Evolutionary conservation across 2,329 filamentous ascomycete genomes (phyloP).

Genomic region (Trichoderma atroviride): DNA sequence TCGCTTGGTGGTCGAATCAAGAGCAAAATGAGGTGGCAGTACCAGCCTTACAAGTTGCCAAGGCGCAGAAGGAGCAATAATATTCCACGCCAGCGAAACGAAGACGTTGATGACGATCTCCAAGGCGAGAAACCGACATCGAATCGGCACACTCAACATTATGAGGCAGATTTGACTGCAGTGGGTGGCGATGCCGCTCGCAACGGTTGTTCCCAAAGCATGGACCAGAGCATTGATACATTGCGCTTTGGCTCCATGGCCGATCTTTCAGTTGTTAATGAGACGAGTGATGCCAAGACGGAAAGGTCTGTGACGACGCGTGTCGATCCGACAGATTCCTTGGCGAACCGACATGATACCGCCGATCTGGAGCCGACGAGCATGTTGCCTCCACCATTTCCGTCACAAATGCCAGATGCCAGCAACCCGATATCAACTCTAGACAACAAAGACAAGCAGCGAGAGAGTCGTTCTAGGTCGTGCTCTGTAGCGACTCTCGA

Average conservation of each 20-base stretch:
- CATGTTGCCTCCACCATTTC: not conserved
- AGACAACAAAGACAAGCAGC: not conserved
- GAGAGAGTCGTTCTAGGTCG: not conserved
- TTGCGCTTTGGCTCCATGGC: not conserved
- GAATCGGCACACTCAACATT: not conserved
- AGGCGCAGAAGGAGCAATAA: not conserved
- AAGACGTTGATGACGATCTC: not conserved
- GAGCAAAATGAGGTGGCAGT: slow-evolving; percentile 3
- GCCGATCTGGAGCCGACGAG: not conserved
- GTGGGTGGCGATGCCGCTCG: not conserved
- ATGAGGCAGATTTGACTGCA: not conserved
- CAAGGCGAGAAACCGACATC: not conserved
- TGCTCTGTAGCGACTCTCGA: slow-evolving; percentile 13
- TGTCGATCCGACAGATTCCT: not conserved
- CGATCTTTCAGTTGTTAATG: not conserved
- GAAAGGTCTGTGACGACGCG: not conserved
- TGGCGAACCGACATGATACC: not conserved
- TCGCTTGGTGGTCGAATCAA: not conserved
- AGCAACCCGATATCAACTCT: not conserved
- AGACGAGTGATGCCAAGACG: not conserved
- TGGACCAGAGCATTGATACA: not conserved
- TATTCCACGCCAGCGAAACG: not conserved
- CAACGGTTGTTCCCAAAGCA: not conserved
- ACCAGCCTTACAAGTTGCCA: not conserved
- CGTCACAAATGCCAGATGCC: not conserved